Evolutionary conservation across 1,139 yeast genomes (phyloP).

Genomic region (Arxiozyma slooffiae): DNA sequence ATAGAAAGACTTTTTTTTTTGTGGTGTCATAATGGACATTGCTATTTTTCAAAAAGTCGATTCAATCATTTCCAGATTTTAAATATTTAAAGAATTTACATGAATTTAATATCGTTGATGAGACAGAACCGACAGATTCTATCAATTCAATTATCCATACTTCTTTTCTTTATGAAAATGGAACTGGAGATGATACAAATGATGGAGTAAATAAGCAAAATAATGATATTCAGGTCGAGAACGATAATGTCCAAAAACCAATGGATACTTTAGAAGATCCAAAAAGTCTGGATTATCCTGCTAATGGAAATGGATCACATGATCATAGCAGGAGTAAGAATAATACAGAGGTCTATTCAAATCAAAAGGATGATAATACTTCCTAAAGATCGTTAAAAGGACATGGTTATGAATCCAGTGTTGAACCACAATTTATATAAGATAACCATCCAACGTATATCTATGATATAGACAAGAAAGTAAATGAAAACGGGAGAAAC

Average conservation of each 20-base stretch:
- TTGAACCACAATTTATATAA: not conserved
- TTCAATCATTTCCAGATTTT: constrained; percentile 1
- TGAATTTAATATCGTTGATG: constrained; percentile 3
- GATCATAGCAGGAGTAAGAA: too few species aligned
- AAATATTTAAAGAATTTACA: not conserved
- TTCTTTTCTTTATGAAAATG: constrained; percentile 2
- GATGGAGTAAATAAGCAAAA: not conserved
- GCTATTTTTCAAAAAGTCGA: constrained; percentile 17
- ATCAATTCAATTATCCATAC: constrained; percentile 6
- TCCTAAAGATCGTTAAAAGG: not conserved
- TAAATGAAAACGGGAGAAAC: not conserved
- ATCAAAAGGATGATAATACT: not conserved
- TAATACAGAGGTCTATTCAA: not conserved
- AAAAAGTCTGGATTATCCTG: not conserved
- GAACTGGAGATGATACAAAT: not conserved
- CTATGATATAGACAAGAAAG: not conserved
- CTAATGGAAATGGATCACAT: not conserved
- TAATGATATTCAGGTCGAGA: not conserved
- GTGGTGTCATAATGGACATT: constrained; percentile 16
- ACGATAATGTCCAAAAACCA: not conserved
- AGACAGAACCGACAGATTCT: not conserved
- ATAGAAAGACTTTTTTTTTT: constrained; percentile 17
- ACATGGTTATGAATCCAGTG: not conserved
- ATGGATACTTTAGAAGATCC: not conserved
- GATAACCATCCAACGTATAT: not conserved